phyloP scores from a whole-genome alignment of 495 filamentous ascomycete genomes.

The Achaetomiella virescens region DNA sequence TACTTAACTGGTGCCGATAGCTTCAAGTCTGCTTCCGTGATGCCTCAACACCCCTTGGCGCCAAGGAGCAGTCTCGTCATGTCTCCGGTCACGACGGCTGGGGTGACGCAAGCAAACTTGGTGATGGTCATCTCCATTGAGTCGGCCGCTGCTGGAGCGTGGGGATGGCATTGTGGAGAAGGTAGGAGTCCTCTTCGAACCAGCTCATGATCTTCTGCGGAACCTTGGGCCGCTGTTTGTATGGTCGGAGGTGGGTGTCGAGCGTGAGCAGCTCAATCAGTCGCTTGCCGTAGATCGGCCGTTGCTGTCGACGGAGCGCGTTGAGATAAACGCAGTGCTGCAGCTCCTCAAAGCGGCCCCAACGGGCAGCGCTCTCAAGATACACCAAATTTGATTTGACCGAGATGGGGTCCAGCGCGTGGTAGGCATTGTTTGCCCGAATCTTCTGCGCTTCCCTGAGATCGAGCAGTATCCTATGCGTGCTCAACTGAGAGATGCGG shows the following conservation, averaged over 20 bases:
- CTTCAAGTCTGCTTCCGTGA: constrained; percentile 46
- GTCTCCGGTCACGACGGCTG: constrained; percentile 75
- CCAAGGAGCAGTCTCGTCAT: constrained; percentile 62
- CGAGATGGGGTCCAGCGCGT: constrained; percentile 52
- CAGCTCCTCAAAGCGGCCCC: constrained; percentile 69
- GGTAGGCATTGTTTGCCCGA: constrained; percentile 54
- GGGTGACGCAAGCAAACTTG: constrained; percentile 87
- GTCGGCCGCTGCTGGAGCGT: constrained; percentile 66
- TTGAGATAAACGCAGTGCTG: constrained; percentile 77
- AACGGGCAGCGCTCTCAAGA: constrained; percentile 64
- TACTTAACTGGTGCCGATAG: constrained; percentile 41
- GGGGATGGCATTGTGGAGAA: constrained; percentile 65
- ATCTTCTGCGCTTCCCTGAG: constrained; percentile 57
- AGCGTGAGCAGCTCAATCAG: constrained; percentile 67
- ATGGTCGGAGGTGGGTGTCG: constrained; percentile 48
- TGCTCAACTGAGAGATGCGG: constrained; percentile 57
- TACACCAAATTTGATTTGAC: constrained; percentile 64
- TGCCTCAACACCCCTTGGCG: constrained; percentile 50
- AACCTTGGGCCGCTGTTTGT: constrained; percentile 47
- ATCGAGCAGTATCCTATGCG: constrained; percentile 54
- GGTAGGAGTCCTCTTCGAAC: constrained; percentile 63
- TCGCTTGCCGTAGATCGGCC: constrained; percentile 72
- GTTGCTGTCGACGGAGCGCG: constrained; percentile 69
- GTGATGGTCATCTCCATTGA: constrained; percentile 68
- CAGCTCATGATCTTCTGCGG: constrained; percentile 57